phyloP scores from a whole-genome alignment of 129 eudicot species.

The Arctium lappa region DNA sequence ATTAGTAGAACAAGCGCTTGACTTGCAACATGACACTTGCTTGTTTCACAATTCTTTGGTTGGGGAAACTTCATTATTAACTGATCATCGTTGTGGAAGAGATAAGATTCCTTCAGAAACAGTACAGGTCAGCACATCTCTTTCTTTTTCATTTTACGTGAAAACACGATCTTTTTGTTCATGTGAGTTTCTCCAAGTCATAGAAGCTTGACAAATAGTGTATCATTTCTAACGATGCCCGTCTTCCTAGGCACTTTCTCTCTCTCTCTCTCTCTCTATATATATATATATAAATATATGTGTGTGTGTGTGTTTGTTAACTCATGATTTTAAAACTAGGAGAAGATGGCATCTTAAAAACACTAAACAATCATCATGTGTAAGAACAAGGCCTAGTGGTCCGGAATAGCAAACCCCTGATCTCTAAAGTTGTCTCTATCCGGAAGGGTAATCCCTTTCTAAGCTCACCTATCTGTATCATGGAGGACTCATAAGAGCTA shows the following conservation, averaged over 20 bases:
- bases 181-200: background rate
- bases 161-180: background rate
- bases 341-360: background rate
- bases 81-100: conserved; percentile 86
- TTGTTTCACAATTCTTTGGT: conserved; percentile 72
- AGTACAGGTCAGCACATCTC: conserved; percentile 51
- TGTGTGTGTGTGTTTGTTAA: background rate
- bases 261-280: background rate
- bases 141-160: background rate
- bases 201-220: background rate
- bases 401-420: background rate
- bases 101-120: conserved; percentile 80
- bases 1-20: conserved; percentile 90
- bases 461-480: no score
- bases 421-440: no score
- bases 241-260: background rate
- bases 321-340: background rate
- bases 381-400: background rate
- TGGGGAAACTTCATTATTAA: conserved; percentile 62
- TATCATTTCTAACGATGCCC: background rate
- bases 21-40: conserved; percentile 68
- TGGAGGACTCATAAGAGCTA: no score
- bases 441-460: no score
- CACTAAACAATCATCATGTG: background rate
- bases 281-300: background rate